Conservation (phyloP, 495 filamentous ascomycete genomes). For the Xeromyces bisporus region DNA sequence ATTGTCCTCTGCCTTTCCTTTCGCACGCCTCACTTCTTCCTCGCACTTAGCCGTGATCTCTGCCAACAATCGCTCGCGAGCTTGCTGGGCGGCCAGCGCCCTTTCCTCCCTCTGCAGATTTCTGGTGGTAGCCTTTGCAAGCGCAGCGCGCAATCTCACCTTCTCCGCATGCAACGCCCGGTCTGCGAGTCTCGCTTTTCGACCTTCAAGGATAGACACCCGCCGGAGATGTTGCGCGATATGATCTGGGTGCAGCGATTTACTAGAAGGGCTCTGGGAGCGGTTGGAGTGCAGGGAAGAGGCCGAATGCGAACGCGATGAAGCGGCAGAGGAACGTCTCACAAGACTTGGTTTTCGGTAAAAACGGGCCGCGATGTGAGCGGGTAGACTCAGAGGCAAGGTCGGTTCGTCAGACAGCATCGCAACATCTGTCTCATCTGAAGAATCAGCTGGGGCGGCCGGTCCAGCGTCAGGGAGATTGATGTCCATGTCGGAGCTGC, state of each 20-base stretch:
- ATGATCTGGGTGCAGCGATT: slow-evolving; percentile 57
- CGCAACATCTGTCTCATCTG: slow-evolving; percentile 22
- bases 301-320: slow-evolving; percentile 76
- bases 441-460: slow-evolving; percentile 13
- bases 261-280: slow-evolving; percentile 44
- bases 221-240: slow-evolving; percentile 82
- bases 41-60: slow-evolving; percentile 90
- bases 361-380: slow-evolving; percentile 76
- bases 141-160: slow-evolving; percentile 78
- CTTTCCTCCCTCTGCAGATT: slow-evolving; percentile 56
- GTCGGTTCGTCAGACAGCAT: slow-evolving; percentile 30
- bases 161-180: slow-evolving; percentile 90
- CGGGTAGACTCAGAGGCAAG: slow-evolving; percentile 44
- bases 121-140: slow-evolving; percentile 59
- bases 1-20: slow-evolving; percentile 81
- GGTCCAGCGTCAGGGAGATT: slow-evolving; percentile 27
- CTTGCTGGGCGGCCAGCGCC: slow-evolving; percentile 77
- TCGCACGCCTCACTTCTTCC: slow-evolving; percentile 86
- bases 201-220: slow-evolving; percentile 78
- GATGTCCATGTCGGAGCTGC: slow-evolving; percentile 31
- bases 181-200: slow-evolving; percentile 85
- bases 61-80: slow-evolving; percentile 77
- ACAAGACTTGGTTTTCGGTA: slow-evolving; percentile 50
- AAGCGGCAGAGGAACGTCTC: slow-evolving; percentile 69
- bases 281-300: slow-evolving; percentile 70